Evolutionary conservation across 805 yeast genomes (phyloP).

Genomic region (Saccharomycopsis oosterbeekiorum): DNA sequence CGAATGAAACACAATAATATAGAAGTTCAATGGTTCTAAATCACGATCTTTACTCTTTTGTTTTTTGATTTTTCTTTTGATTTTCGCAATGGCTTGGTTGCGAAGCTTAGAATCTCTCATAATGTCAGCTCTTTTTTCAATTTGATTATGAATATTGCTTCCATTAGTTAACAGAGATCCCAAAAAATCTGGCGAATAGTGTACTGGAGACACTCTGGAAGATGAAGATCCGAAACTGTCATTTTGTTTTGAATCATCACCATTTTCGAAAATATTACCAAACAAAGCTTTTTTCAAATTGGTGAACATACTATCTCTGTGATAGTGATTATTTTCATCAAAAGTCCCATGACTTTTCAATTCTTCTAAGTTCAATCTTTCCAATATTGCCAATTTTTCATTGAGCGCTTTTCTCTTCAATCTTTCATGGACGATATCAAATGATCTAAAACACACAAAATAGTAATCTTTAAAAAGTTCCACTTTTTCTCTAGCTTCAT

Average conservation of each 20-base stretch:
- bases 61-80: constrained; percentile 6
- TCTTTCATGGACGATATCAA: constrained; percentile 71
- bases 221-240: neutral
- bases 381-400: constrained; percentile 25
- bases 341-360: constrained; percentile 1
- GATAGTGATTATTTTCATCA: neutral
- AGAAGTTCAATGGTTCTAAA: constrained; percentile 83
- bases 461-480: constrained; percentile 87
- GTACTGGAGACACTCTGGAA: neutral
- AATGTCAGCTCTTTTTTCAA: neutral
- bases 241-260: neutral
- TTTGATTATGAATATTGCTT: neutral
- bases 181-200: neutral
- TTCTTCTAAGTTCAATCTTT: constrained; percentile 9
- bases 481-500: constrained; percentile 92
- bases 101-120: neutral
- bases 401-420: constrained; percentile 26
- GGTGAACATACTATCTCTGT: neutral
- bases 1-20: constrained; percentile 80
- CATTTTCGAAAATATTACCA: neutral
- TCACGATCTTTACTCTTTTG: constrained; percentile 33
- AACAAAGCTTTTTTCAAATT: constrained; percentile 2
- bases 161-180: neutral
- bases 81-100: neutral
- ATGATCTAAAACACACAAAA: constrained; percentile 79